Percentiles rank a stretch among this genome's conserved stretches.
Evolutionary conservation across 2,329 filamentous ascomycete species (phyloP).

Genomic region (Phaeosphaeriaceae sp.): DNA sequence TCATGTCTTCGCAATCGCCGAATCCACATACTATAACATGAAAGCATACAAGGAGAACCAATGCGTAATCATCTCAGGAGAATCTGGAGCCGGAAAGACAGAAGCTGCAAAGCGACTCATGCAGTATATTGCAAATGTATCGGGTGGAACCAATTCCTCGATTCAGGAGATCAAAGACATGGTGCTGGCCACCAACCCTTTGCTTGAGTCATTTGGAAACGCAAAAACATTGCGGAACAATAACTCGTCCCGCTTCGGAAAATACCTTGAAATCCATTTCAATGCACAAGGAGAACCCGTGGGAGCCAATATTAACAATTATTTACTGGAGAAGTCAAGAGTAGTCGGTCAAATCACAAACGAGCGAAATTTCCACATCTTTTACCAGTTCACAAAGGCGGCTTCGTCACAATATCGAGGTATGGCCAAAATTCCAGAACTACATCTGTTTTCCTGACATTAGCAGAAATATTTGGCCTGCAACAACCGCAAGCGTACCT

Average conservation of each 20-base stretch:
- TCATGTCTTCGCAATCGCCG: constrained; percentile 96
- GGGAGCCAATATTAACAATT: constrained; percentile 97
- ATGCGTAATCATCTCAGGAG: constrained; percentile 98
- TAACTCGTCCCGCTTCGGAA: constrained; percentile 97
- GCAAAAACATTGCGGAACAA: constrained; percentile 98
- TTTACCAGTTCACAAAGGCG: constrained; percentile 98
- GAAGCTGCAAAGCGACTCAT: constrained; percentile 98
- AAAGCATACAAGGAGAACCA: constrained; percentile 99
- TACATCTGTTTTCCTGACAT: constrained; percentile 15
- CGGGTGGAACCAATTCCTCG: constrained; percentile 79
- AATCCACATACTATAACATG: constrained; percentile 99
- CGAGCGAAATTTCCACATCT: constrained; percentile 98
- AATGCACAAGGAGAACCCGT: constrained; percentile 89
- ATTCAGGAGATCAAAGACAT: constrained; percentile 99
- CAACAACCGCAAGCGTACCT: constrained; percentile 91
- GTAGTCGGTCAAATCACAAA: constrained; percentile 94
- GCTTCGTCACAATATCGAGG: constrained; percentile 82
- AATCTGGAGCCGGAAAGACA: constrained; percentile 97
- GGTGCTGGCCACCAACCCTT: constrained; percentile 96
- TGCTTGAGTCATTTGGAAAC: constrained; percentile 97
- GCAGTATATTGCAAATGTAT: constrained; percentile 99
- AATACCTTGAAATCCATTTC: constrained; percentile 97
- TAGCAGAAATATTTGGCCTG: constrained; percentile 77
- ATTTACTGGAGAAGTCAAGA: constrained; percentile 91
- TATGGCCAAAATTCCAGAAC: constrained; percentile 31